phyloP scores from a whole-genome alignment of 805 yeast species.

The Metschnikowia koreensis region DNA sequence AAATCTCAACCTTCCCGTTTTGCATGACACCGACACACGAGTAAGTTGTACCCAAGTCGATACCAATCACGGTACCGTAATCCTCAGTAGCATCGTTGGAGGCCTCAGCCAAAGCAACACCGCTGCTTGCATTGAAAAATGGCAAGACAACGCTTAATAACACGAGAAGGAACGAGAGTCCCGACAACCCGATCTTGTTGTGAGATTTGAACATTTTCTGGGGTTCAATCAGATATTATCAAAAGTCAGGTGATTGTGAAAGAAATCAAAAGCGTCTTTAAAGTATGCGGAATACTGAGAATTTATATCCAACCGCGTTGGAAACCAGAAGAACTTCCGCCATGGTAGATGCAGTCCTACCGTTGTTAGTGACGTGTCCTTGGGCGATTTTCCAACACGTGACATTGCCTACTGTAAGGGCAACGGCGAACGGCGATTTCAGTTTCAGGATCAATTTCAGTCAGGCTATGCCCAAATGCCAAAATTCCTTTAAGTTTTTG shows the following conservation, averaged over 20 bases:
- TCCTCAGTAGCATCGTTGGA: constrained; percentile 32
- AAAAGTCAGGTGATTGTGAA: constrained; percentile 1
- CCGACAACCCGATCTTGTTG: constrained; percentile 26
- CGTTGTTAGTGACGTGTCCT: constrained; percentile 17
- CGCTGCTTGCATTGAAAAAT: constrained; percentile 24
- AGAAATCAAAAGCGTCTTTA: not conserved
- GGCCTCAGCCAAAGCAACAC: constrained; percentile 23
- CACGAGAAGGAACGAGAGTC: constrained; percentile 31
- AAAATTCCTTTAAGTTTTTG: no score
- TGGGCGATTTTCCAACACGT: constrained; percentile 8
- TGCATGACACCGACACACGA: constrained; percentile 95
- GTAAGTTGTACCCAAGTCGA: constrained; percentile 93
- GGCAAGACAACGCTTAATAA: constrained; percentile 39
- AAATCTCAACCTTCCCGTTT: constrained; percentile 89
- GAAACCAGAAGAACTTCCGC: constrained; percentile 17
- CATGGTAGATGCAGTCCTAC: constrained; percentile 10
- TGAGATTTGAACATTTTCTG: constrained; percentile 9
- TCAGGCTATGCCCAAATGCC: not conserved
- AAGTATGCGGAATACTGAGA: constrained; percentile 4
- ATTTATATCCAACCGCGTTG: constrained; percentile 16
- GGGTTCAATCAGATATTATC: not conserved
- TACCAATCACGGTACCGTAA: constrained; percentile 80
- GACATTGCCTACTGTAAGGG: not conserved
- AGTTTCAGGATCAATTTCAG: not conserved
- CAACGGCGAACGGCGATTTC: not conserved